phyloP scores from a whole-genome alignment of 768 basidiomycete genomes.

The Pulveroboletus sp. region DNA sequence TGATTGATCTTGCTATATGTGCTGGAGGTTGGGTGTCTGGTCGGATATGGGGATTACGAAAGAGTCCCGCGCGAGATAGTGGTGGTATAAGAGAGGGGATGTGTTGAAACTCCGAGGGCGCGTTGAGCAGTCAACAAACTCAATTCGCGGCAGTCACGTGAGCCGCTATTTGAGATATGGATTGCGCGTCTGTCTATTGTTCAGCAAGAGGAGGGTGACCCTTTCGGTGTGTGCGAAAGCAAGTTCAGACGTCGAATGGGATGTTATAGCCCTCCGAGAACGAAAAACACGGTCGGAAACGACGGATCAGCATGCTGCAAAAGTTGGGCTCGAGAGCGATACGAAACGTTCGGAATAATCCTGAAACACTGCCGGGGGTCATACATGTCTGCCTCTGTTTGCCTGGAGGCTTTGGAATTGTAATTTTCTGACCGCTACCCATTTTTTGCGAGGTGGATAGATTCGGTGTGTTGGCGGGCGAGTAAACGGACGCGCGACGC shows the following conservation, averaged over 20 bases:
- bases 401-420: slow-evolving; percentile 14
- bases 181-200: slow-evolving; percentile 11
- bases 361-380: slow-evolving; percentile 12
- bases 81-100: slow-evolving; percentile 44
- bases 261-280: slow-evolving; percentile 12
- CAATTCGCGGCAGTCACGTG: slow-evolving; percentile 38
- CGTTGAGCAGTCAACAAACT: slow-evolving; percentile 39
- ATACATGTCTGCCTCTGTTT: slow-evolving; percentile 17
- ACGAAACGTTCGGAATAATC: slow-evolving; percentile 18
- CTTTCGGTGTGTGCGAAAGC: slow-evolving; percentile 1
- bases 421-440: slow-evolving; percentile 28
- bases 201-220: slow-evolving; percentile 2
- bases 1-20: slow-evolving; percentile 16
- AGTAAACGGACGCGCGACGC: slow-evolving; percentile 27
- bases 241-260: slow-evolving; percentile 3
- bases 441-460: slow-evolving; percentile 26
- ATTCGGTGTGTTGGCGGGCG: slow-evolving; percentile 28
- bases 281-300: slow-evolving; percentile 14
- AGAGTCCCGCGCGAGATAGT: slow-evolving; percentile 38
- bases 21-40: slow-evolving; percentile 12
- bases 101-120: slow-evolving; percentile 41
- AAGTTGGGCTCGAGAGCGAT: slow-evolving; percentile 16
- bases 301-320: slow-evolving; percentile 3
- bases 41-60: slow-evolving; percentile 13
- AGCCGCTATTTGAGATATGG: slow-evolving; percentile 33